Conservation (phyloP, 805 yeast species). For the Cyberlindnera suaveolens region DNA sequence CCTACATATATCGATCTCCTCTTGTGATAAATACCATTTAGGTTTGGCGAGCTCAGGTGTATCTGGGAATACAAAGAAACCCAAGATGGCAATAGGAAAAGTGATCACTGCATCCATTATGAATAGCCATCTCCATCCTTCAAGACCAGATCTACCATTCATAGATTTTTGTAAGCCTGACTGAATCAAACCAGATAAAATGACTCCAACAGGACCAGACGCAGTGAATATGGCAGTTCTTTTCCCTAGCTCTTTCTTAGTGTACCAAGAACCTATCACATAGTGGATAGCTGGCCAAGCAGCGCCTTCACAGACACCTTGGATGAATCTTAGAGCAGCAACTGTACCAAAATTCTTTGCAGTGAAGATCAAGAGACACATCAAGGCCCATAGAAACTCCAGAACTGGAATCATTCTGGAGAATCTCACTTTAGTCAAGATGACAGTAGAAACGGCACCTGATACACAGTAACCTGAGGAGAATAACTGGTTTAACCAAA, state of each 20-base stretch:
- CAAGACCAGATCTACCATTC: conserved; percentile 32
- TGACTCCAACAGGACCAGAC: conserved; percentile 11
- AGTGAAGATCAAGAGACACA: conserved; percentile 35
- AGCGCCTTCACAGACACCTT: conserved; percentile 34
- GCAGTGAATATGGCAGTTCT: conserved; percentile 14
- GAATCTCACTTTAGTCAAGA: conserved; percentile 1
- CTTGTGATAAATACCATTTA: conserved; percentile 12
- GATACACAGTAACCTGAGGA: conserved; percentile 3
- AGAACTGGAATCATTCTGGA: conserved; percentile 3
- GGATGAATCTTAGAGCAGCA: conserved; percentile 52
- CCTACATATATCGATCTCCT: conserved; percentile 13
- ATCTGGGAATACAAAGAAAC: conserved; percentile 40
- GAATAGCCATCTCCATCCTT: conserved; percentile 28
- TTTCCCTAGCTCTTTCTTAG: conserved; percentile 7
- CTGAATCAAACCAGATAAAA: conserved; percentile 32
- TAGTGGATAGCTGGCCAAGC: conserved; percentile 15
- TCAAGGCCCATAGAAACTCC: conserved; percentile 28
- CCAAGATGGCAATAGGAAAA: conserved; percentile 45
- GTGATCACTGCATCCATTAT: conserved; percentile 42
- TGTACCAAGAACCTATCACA: conserved; percentile 13
- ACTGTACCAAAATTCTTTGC: conserved; percentile 1
- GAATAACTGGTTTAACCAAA: conserved; percentile 19
- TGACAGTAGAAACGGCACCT: conserved; percentile 2
- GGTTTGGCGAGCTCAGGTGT: conserved; percentile 21
- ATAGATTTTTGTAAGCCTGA: conserved; percentile 33